Evolutionary conservation across 192 early-diverging fungal genomes (phyloP).

Genomic region (Backusella sp.): DNA sequence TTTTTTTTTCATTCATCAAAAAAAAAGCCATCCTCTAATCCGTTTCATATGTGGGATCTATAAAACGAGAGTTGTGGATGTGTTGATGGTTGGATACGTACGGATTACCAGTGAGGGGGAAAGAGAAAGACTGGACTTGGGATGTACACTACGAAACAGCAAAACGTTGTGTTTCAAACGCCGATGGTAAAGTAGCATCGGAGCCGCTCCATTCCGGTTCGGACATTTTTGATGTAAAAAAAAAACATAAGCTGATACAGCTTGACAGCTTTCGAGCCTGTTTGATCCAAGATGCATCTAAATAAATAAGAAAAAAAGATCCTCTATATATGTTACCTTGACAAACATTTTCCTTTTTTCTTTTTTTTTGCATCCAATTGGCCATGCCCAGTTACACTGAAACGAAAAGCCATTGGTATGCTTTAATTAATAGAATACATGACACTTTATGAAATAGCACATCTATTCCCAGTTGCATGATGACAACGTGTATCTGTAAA

Average conservation of each 20-base stretch:
- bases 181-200: background rate
- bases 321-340: too few relatives aligned
- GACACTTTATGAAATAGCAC: too few relatives aligned
- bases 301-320: too few relatives aligned
- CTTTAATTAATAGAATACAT: too few relatives aligned
- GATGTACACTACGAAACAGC: conserved; percentile 9
- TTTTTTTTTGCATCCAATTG: too few relatives aligned
- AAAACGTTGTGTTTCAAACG: background rate
- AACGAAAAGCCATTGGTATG: too few relatives aligned
- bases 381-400: too few relatives aligned
- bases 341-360: too few relatives aligned
- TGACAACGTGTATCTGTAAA: too few relatives aligned
- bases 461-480: too few relatives aligned
- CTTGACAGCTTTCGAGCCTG: background rate
- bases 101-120: conserved; percentile 29
- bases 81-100: conserved; percentile 19
- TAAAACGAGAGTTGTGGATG: background rate
- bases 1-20: background rate
- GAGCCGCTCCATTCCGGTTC: background rate
- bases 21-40: background rate
- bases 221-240: background rate
- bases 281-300: too few relatives aligned
- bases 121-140: conserved; percentile 21
- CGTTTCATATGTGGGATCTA: background rate
- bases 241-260: too few relatives aligned